Evolutionary conservation across 495 filamentous ascomycete species (phyloP).

Genomic region (Bryoglossum gracile): DNA sequence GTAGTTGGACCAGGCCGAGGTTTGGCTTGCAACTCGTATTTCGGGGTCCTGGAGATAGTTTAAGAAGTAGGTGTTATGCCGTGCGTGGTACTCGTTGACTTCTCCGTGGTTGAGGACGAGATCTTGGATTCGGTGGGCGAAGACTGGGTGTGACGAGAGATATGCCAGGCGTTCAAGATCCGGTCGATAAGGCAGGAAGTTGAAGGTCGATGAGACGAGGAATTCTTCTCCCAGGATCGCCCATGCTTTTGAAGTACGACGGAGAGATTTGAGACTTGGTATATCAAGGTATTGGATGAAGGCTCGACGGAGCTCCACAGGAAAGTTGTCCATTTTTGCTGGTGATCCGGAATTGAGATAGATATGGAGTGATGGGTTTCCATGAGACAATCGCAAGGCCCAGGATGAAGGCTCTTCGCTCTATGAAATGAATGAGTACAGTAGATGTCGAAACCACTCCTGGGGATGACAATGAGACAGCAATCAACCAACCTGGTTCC

Average conservation of each 20-base stretch:
- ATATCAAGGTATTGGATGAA: conserved; percentile 10
- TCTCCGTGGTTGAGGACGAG: conserved; percentile 16
- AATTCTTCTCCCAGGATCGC: conserved; percentile 13
- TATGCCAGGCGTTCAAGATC: conserved; percentile 7
- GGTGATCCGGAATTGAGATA: no score
- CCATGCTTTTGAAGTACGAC: conserved; percentile 16
- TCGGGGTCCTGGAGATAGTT: conserved; percentile 15
- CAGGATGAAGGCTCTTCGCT: no score
- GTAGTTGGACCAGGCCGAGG: conserved; percentile 7
- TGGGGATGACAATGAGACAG: no score
- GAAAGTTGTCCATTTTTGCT: conserved; percentile 20
- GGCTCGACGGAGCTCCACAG: conserved; percentile 14
- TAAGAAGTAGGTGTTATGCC: conserved; percentile 20
- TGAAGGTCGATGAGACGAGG: conserved; percentile 6
- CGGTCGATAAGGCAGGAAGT: conserved; percentile 11
- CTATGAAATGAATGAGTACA: no score
- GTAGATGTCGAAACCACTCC: no score
- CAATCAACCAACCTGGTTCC: no score
- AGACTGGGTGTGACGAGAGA: conserved; percentile 14
- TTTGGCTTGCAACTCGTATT: not conserved
- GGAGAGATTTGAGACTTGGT: conserved; percentile 10
- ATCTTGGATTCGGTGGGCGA: conserved; percentile 9
- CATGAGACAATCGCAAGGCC: no score
- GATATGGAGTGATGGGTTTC: no score
- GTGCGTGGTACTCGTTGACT: conserved; percentile 21